phyloP scores from a whole-genome alignment of 2,329 filamentous ascomycete genomes.

The Penicillium sp. region DNA sequence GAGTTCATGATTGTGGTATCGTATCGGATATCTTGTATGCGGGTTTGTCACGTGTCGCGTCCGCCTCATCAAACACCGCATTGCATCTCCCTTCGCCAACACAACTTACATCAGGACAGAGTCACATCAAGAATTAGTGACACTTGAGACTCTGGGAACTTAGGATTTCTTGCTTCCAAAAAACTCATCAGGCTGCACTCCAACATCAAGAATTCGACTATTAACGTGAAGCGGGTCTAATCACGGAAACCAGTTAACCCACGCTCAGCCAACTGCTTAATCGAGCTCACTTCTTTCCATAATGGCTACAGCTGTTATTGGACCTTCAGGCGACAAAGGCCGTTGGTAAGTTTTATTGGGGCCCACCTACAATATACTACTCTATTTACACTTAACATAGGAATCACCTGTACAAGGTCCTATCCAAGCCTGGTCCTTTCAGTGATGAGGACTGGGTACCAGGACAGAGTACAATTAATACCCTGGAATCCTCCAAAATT shows the following conservation, averaged over 20 bases:
- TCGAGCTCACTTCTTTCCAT: neutral
- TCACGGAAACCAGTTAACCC: neutral
- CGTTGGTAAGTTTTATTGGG: conserved; percentile 23
- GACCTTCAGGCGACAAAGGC: neutral
- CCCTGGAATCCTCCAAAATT: conserved; percentile 70
- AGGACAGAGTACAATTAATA: conserved; percentile 53
- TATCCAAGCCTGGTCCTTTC: conserved; percentile 76
- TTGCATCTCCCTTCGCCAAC: conserved; percentile 12
- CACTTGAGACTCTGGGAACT: neutral
- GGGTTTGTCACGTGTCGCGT: conserved; percentile 27
- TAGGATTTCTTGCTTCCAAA: too few species aligned
- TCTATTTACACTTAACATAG: conserved; percentile 46
- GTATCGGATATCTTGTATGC: conserved; percentile 21
- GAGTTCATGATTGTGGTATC: conserved; percentile 13
- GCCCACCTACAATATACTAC: neutral
- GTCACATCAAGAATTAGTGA: neutral
- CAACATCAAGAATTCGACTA: neutral
- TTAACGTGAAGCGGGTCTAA: neutral
- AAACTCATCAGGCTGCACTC: neutral
- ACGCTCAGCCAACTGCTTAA: neutral
- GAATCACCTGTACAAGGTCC: conserved; percentile 80
- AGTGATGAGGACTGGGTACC: conserved; percentile 65
- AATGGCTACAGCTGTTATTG: neutral
- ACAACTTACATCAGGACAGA: neutral
- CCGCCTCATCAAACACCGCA: conserved; percentile 12